Evolutionary conservation across 805 yeast species (phyloP).

Genomic region (Yamadazyma kitorensis): DNA sequence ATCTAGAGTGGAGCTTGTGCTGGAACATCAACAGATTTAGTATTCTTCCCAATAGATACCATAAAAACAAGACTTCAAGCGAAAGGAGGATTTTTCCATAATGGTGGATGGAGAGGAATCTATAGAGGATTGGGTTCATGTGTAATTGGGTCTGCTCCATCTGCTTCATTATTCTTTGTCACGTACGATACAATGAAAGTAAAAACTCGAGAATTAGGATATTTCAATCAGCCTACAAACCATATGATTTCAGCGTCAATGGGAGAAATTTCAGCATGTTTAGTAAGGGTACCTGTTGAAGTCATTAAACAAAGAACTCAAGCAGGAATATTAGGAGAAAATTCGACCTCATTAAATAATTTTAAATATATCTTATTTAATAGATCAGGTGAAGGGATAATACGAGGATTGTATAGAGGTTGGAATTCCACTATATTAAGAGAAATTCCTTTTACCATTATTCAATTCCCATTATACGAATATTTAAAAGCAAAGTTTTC

Average conservation of each 20-base stretch:
- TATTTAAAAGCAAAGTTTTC: conserved; percentile 60
- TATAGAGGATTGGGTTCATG: conserved; percentile 93
- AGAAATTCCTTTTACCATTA: conserved; percentile 94
- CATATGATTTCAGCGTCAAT: conserved; percentile 88
- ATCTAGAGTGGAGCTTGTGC: conserved; percentile 86
- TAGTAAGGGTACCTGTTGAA: conserved; percentile 95
- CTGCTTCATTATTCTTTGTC: conserved; percentile 47
- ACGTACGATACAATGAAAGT: conserved; percentile 78
- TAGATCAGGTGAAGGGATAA: conserved; percentile 71
- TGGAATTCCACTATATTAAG: conserved; percentile 90
- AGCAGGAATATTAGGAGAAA: conserved; percentile 34
- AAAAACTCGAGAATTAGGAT: conserved; percentile 32
- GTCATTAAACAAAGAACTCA: conserved; percentile 95
- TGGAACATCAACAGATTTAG: conserved; percentile 92
- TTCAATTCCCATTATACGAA: conserved; percentile 94
- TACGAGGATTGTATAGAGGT: conserved; percentile 85
- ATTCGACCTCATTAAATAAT: conserved; percentile 65
- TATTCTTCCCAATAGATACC: conserved; percentile 95
- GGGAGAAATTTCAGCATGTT: conserved; percentile 92
- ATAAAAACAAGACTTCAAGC: conserved; percentile 94
- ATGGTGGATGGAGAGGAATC: conserved; percentile 92
- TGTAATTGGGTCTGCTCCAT: conserved; percentile 91
- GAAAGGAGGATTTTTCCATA: conserved; percentile 84
- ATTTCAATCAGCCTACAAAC: conserved; percentile 33
- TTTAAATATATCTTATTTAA: conserved; percentile 60